A percentile compares a stretch with the other conserved stretches of the same genome.
Evolutionary conservation across 257 asterid species (phyloP).

Genomic region (Gentiana dahurica): DNA sequence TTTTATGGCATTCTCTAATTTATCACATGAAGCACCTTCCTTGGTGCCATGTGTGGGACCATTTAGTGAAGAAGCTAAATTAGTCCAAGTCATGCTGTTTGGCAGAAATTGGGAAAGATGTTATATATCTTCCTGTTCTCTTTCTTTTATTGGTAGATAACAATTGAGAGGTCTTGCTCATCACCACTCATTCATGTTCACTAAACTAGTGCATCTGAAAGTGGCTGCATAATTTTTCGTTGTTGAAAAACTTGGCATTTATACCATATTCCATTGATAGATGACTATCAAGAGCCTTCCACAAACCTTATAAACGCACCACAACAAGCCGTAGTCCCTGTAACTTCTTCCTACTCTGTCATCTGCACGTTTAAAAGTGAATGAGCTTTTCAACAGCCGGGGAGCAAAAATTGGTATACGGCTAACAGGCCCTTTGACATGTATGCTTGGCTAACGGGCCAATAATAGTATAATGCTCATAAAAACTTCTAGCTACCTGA

Average conservation of each 20-base stretch:
- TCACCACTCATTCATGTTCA: neutral
- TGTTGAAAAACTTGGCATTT: no score
- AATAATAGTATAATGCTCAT: no score
- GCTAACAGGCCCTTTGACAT: no score
- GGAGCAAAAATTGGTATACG: no score
- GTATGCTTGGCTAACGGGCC: neutral
- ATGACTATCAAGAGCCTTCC: no score
- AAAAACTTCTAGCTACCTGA: neutral
- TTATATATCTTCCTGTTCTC: neutral
- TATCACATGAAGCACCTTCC: neutral
- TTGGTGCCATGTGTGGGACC: slow-evolving; percentile 1
- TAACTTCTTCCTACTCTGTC: no score
- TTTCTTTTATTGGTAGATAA: neutral
- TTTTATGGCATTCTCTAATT: neutral
- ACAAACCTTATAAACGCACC: no score
- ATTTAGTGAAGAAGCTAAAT: neutral
- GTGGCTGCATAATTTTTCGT: no score
- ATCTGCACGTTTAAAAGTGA: no score
- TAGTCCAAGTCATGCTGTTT: neutral
- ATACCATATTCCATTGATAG: no score
- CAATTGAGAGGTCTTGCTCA: neutral
- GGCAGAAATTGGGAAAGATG: neutral
- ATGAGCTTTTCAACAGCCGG: no score
- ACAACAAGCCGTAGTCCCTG: no score
- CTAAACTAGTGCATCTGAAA: neutral